A percentile compares a stretch with the other conserved stretches of the same genome.
These are phyloP conservation scores for Lasiodiplodia gonubiensis DNA, from an alignment of 2,329 filamentous ascomycete genomes.

Conservation along the genomic window DNA sequence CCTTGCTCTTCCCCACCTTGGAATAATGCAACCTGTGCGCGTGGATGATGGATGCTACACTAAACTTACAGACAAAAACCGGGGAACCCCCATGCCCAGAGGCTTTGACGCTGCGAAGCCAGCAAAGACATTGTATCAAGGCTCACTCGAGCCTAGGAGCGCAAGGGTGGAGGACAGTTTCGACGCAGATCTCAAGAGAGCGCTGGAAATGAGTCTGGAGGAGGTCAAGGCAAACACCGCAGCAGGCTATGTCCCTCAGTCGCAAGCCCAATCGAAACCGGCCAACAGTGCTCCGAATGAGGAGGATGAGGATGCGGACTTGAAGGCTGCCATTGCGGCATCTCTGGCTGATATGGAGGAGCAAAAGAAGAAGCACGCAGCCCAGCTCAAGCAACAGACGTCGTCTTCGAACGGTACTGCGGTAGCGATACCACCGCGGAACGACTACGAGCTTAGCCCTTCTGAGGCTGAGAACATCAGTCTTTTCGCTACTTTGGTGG, in stretches of 20 bases:
- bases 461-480: conserved; percentile 98
- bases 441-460: conserved; percentile 90
- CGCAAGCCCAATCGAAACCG: conserved; percentile 50
- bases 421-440: conserved; percentile 71
- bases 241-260: conserved; percentile 73
- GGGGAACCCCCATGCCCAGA: conserved; percentile 49
- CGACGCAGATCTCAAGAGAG: conserved; percentile 92
- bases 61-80: conserved; percentile 79
- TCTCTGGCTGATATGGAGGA: conserved; percentile 97
- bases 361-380: conserved; percentile 90
- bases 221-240: conserved; percentile 79
- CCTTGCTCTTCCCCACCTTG: conserved; percentile 86
- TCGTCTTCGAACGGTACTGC: conserved; percentile 58
- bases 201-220: conserved; percentile 95
- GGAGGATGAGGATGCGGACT: conserved; percentile 89
- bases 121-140: conserved; percentile 67
- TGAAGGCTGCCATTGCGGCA: conserved; percentile 93
- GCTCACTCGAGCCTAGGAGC: conserved; percentile 86
- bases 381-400: conserved; percentile 81
- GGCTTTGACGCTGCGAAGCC: conserved; percentile 56
- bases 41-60: conserved; percentile 96
- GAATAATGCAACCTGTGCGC: conserved; percentile 86
- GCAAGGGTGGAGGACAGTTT: conserved; percentile 89
- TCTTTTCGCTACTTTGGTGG: conserved; percentile 90
- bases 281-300: conserved; percentile 51